Percentiles rank a stretch among this genome's conserved stretches.
phyloP scores from a whole-genome alignment of 140 eudicot species.

The Senecio squalidus region DNA sequence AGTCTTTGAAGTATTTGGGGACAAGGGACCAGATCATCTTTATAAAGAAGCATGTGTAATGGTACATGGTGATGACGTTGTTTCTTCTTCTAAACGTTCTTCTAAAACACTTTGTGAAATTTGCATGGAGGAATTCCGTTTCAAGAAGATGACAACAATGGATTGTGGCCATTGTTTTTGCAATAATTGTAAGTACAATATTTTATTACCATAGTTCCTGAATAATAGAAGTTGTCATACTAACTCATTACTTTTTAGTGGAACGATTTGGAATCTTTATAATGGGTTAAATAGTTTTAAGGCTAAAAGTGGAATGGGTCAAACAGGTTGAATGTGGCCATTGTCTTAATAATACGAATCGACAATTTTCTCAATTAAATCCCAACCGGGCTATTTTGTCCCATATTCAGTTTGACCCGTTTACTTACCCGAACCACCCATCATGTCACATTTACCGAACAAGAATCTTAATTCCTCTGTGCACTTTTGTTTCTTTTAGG shows the following conservation, averaged over 20 bases:
- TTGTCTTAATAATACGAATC: too few relatives aligned
- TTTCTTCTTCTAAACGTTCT: constrained; percentile 6
- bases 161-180: constrained; percentile 78
- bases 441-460: neutral
- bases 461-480: neutral
- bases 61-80: constrained; percentile 14
- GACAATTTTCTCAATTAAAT: too few relatives aligned
- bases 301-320: neutral
- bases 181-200: constrained; percentile 47
- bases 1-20: constrained; percentile 32
- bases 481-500: constrained; percentile 29
- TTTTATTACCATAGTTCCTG: neutral
- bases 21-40: constrained; percentile 48
- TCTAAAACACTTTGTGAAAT: constrained; percentile 37
- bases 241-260: neutral
- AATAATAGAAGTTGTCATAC: neutral
- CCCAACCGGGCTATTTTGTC: neutral
- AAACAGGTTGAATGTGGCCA: neutral
- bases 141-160: constrained; percentile 40
- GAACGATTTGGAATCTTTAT: neutral
- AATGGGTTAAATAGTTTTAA: neutral
- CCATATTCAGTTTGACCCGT: too few relatives aligned
- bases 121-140: constrained; percentile 57
- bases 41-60: constrained; percentile 48
- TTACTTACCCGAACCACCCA: neutral